These are phyloP conservation scores for Chiua virens DNA, from an alignment of 768 basidiomycete species.

Conservation along the genomic window DNA sequence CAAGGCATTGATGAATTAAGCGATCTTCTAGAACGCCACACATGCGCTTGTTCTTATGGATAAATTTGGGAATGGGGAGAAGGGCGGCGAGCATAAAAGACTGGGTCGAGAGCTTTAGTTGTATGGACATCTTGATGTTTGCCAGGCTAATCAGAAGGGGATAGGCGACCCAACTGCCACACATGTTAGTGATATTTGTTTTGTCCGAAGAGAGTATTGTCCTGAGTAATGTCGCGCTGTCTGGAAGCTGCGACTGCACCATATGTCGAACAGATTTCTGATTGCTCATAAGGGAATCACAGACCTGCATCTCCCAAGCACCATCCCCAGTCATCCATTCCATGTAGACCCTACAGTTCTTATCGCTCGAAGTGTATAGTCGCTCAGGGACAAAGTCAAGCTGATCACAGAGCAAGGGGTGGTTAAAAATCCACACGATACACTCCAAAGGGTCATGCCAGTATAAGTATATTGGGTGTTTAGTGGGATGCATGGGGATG, in stretches of 20 bases:
- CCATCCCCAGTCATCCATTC: slow-evolving; percentile 23
- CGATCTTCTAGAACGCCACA: background rate
- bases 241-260: too few relatives aligned
- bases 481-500: too few relatives aligned
- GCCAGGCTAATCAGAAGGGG: too few relatives aligned
- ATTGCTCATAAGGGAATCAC: background rate
- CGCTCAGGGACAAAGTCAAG: too few relatives aligned
- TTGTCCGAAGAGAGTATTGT: background rate
- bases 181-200: background rate
- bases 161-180: background rate
- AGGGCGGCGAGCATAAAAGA: background rate
- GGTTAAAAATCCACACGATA: too few relatives aligned
- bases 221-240: background rate
- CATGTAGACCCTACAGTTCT: slow-evolving; percentile 17
- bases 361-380: too few relatives aligned
- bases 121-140: too few relatives aligned
- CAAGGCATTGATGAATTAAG: background rate
- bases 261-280: too few relatives aligned
- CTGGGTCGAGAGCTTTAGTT: background rate
- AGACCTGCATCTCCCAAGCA: slow-evolving; percentile 28
- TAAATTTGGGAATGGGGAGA: background rate
- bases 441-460: too few relatives aligned
- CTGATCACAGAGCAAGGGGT: too few relatives aligned
- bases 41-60: background rate
- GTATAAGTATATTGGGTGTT: too few relatives aligned